phyloP scores from a whole-genome alignment of 2,329 filamentous ascomycete genomes.

The Apiospora rasikravindrae region DNA sequence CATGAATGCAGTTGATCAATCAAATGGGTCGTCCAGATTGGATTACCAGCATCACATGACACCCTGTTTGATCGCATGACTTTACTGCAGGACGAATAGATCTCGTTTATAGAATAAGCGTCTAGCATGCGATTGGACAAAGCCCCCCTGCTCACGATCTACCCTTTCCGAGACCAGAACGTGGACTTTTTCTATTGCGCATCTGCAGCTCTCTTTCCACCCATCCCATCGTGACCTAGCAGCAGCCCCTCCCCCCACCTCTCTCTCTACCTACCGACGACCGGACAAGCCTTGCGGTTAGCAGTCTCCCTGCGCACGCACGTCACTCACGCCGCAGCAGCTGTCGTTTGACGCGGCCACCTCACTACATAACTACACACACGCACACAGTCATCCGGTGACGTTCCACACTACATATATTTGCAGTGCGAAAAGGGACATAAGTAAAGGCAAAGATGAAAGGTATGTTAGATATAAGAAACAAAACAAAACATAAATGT shows the following conservation, averaged over 20 bases:
- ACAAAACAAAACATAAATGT: neutral
- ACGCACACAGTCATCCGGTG: neutral
- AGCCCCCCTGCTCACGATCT: neutral
- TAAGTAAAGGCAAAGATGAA: slow-evolving; percentile 27
- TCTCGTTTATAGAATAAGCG: neutral
- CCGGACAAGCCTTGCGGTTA: neutral
- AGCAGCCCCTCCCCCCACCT: neutral
- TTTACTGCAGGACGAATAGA: neutral
- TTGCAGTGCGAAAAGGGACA: neutral
- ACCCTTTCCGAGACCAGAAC: neutral
- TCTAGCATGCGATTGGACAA: slow-evolving; percentile 9
- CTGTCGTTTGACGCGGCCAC: slow-evolving; percentile 8
- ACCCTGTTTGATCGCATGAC: neutral
- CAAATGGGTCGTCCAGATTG: neutral
- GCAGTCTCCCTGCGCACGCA: neutral
- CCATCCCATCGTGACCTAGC: neutral
- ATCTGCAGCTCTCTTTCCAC: neutral
- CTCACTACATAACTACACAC: neutral
- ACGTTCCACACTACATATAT: neutral
- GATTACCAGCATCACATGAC: neutral
- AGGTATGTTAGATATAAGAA: slow-evolving; percentile 25
- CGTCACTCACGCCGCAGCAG: neutral
- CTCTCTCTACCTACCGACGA: neutral
- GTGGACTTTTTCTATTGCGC: neutral
- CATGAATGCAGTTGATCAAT: neutral